Base-by-base conservation (phyloP, 345 rosid species). In the Schrenkiella parvula region DNA sequence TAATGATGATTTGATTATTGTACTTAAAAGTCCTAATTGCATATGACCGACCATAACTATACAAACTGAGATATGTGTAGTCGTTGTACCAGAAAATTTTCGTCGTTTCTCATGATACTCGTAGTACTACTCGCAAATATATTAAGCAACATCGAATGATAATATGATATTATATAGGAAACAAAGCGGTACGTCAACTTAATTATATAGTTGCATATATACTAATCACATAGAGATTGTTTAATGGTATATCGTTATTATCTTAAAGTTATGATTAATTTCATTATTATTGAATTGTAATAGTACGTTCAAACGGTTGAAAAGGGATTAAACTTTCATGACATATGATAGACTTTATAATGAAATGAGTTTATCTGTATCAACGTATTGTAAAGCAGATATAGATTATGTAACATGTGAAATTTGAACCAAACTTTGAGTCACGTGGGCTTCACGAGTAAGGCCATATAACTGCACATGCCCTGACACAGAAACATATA, bases 371-470 rank as follows among this genome's bases (percentile, higher is more conserved):
- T 38, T 47, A 62, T 51, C n/a, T 34, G 17, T 35, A 66, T 42
- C 35, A 68, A 41, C 53, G 41, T 68, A 43, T 56, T n/a, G 56
- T 53, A 39, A 15, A 23, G 4, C 23, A 25, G 21, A 39, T 23
- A 61, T 32, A 17, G 58, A 18, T 63, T 31, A 53, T 51, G 57
- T 62, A 69, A 51, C 25, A 62, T 66, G 67, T 42, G 53, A 68
- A 64, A 51, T 75, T 70, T 39, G 81, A 66, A 72, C 75, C 46
- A 43, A 66, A 74, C 78, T 80, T 82, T 80, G 83, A 68, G 70
- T 69, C 90, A 83, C 75, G 82, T 88, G 90, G 90, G 78, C 72
- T 80, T 83, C 90, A 80, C 81, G 86, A 81, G 80, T 46, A 47
- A 62, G 51, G 61, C 60, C 79, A 74, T 78, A 73, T 47, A 65